Percentiles rank a stretch among this genome's conserved stretches.
Evolutionary conservation across 805 yeast genomes (phyloP).

Genomic region (Schizosaccharomyces japonicus): DNA sequence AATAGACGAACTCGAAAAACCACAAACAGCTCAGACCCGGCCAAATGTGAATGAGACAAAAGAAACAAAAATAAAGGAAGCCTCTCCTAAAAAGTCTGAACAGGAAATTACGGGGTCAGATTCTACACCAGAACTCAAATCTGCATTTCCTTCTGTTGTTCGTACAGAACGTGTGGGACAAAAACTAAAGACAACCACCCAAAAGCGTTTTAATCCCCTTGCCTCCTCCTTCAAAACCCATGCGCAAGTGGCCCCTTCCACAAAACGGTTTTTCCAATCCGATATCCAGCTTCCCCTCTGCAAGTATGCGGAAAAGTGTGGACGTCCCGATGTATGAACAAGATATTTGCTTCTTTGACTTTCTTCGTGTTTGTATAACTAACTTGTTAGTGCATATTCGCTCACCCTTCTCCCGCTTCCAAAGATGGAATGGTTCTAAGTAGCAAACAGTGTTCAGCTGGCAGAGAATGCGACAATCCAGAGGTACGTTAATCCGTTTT

Average conservation of each 20-base stretch:
- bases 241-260: not conserved
- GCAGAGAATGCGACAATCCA: not conserved
- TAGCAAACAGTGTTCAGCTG: not conserved
- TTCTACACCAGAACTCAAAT: not conserved
- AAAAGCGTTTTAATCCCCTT: not conserved
- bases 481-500: not conserved
- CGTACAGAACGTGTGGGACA: not conserved
- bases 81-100: not conserved
- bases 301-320: not conserved
- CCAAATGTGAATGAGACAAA: not conserved
- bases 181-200: not conserved
- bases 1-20: not conserved
- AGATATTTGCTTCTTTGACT: too few species aligned
- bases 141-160: not conserved
- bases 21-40: not conserved
- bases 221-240: not conserved
- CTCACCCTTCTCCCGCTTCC: constrained; percentile 1
- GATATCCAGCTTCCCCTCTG: not conserved
- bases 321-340: not conserved
- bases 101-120: not conserved
- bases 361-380: not conserved
- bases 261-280: not conserved
- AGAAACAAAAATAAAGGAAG: not conserved
- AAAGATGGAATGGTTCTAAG: constrained; percentile 1
- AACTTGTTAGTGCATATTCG: not conserved